A percentile compares a stretch with the other conserved stretches of the same genome.
Conservation (phyloP, 345 rosid species). For the Geranium brycei region DNA sequence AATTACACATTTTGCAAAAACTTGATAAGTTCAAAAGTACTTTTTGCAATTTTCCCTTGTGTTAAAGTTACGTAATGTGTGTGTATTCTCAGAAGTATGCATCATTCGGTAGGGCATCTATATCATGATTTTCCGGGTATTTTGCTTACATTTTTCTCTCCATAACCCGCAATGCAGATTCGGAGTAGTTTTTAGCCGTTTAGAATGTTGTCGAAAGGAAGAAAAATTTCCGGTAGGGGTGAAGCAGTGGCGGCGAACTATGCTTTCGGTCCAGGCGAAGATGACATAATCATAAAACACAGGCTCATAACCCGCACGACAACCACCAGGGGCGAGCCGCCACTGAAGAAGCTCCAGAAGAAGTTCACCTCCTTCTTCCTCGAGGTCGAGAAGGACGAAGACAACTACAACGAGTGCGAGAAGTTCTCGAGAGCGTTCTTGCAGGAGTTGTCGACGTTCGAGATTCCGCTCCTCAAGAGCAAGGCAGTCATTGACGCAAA, state of each 20-base stretch:
- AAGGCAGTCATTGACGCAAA: constrained; percentile 69
- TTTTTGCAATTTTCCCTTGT: no score
- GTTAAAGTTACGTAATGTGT: no score
- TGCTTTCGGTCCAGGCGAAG: constrained; percentile 73
- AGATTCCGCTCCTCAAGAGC: constrained; percentile 90
- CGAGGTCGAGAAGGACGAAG: constrained; percentile 69
- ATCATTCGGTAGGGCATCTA: not conserved
- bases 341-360: constrained; percentile 87
- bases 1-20: no score
- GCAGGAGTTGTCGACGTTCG: constrained; percentile 78
- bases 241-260: constrained; percentile 62
- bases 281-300: constrained; percentile 71
- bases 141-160: not conserved
- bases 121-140: not conserved
- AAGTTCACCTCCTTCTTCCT: constrained; percentile 72
- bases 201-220: constrained; percentile 62
- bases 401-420: constrained; percentile 46
- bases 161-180: not conserved
- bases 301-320: constrained; percentile 90
- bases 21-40: no score
- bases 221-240: constrained; percentile 62
- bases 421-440: constrained; percentile 69
- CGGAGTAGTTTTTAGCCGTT: not conserved
- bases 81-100: not conserved
- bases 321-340: constrained; percentile 93